Percentiles rank a stretch among this genome's conserved stretches.
Evolutionary conservation across 2,329 filamentous ascomycete genomes (phyloP).

Genomic region (Acarospora socialis): DNA sequence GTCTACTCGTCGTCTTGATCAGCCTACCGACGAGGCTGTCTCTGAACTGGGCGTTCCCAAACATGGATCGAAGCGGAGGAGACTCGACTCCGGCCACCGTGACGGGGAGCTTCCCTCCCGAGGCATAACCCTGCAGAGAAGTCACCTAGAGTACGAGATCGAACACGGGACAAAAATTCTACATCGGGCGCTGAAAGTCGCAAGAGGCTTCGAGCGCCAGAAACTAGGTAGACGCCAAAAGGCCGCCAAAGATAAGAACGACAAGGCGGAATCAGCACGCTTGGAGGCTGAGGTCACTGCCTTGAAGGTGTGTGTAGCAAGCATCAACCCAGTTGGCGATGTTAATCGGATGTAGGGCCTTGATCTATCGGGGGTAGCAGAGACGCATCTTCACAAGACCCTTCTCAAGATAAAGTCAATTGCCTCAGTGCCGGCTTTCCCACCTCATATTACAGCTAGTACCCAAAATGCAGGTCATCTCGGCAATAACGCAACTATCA

Average conservation of each 20-base stretch:
- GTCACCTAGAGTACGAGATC: constrained; percentile 32
- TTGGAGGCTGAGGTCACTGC: constrained; percentile 41
- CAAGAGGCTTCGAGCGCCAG: constrained; percentile 48
- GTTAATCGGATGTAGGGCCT: constrained; percentile 27
- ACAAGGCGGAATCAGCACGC: constrained; percentile 26
- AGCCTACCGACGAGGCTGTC: too few relatives aligned
- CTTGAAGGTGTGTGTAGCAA: constrained; percentile 35
- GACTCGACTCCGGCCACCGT: too few relatives aligned
- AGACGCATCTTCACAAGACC: constrained; percentile 42
- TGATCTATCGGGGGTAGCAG: constrained; percentile 35
- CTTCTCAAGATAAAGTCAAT: constrained; percentile 44
- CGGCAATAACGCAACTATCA: constrained; percentile 33
- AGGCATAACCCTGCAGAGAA: too few relatives aligned
- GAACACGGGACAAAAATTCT: constrained; percentile 36
- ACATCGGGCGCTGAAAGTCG: constrained; percentile 40
- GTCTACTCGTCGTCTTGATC: too few relatives aligned
- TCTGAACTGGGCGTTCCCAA: too few relatives aligned
- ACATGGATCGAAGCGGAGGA: too few relatives aligned
- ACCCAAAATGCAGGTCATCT: constrained; percentile 4
- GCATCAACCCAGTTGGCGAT: not conserved
- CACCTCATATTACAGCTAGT: constrained; percentile 4
- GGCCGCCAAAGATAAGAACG: constrained; percentile 32
- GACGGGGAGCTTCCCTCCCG: too few relatives aligned
- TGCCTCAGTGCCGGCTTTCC: constrained; percentile 35
- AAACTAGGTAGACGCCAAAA: constrained; percentile 48